A percentile compares a stretch with the other conserved stretches of the same genome.
These are phyloP conservation scores for Raphanus sativus DNA, from an alignment of 345 rosid species.

Conservation along the genomic window DNA sequence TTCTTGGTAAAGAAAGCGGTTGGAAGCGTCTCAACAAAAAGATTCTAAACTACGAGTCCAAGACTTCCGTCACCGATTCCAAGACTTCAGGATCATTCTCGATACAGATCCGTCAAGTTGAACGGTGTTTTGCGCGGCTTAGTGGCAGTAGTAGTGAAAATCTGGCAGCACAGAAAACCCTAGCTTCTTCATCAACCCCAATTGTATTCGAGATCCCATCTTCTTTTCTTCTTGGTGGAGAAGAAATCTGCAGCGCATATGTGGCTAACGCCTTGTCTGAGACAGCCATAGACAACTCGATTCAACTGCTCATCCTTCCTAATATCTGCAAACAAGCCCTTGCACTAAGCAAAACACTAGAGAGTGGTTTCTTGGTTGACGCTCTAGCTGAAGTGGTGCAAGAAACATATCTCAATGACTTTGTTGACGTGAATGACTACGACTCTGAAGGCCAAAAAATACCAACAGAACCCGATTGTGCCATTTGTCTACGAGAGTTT, in stretches of 20 bases:
- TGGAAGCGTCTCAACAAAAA: too few species aligned
- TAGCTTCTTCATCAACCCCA: too few species aligned
- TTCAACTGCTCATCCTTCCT: not conserved
- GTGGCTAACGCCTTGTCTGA: not conserved
- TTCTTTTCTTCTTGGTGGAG: not conserved
- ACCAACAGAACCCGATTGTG: not conserved
- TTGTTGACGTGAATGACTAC: not conserved
- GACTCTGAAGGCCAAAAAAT: not conserved
- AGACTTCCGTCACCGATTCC: too few species aligned
- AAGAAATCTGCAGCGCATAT: not conserved
- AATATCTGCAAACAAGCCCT: not conserved
- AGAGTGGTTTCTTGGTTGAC: not conserved
- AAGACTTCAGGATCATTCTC: too few species aligned
- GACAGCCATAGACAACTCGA: not conserved
- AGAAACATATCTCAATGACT: not conserved
- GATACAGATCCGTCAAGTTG: too few species aligned
- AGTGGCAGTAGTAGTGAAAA: too few species aligned
- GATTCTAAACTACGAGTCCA: too few species aligned
- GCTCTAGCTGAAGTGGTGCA: not conserved
- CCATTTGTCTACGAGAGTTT: not conserved
- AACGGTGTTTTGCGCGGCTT: too few species aligned
- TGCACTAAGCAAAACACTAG: not conserved
- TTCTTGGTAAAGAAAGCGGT: too few species aligned
- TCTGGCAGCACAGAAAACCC: too few species aligned
- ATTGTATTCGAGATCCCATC: too few species aligned